These are phyloP conservation scores for Apiotrichum siamense DNA, from an alignment of 1,284 basidiomycete species.

Conservation along the genomic window DNA sequence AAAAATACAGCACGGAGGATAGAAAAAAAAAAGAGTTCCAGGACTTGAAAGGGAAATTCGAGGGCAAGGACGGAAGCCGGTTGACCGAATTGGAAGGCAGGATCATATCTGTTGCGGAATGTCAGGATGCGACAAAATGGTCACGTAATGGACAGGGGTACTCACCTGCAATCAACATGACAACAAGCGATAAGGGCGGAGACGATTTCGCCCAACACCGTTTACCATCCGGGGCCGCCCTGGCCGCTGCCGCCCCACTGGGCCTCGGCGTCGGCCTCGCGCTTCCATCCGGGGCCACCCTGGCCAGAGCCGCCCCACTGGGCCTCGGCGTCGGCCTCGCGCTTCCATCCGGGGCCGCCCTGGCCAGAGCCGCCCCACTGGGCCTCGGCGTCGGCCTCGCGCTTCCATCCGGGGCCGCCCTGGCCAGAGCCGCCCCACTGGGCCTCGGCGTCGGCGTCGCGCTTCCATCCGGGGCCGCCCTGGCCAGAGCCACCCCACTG, in stretches of 20 bases:
- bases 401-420: not conserved
- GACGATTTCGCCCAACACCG: too few relatives aligned
- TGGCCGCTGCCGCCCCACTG: constrained; percentile 2
- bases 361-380: not conserved
- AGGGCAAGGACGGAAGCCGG: too few relatives aligned
- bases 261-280: constrained; percentile 17
- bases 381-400: not conserved
- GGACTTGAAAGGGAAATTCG: too few relatives aligned
- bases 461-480: not conserved
- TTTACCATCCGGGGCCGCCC: too few relatives aligned
- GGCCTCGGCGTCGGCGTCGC: not conserved
- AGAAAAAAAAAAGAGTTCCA: too few relatives aligned
- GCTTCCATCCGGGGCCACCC: constrained; percentile 19
- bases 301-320: not conserved
- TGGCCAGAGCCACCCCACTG: not conserved
- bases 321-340: constrained; percentile 12
- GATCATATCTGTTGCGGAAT: not conserved
- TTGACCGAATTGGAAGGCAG: not conserved
- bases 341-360: not conserved
- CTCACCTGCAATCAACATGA: not conserved
- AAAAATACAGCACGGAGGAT: too few relatives aligned
- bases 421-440: not conserved
- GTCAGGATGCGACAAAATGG: not conserved
- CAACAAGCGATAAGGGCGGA: constrained; percentile 1
- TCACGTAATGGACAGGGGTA: not conserved